A percentile compares a stretch with the other conserved stretches of the same genome.
Evolutionary conservation across 257 asterid species (phyloP).

Genomic region (Solanum medicagineum): DNA sequence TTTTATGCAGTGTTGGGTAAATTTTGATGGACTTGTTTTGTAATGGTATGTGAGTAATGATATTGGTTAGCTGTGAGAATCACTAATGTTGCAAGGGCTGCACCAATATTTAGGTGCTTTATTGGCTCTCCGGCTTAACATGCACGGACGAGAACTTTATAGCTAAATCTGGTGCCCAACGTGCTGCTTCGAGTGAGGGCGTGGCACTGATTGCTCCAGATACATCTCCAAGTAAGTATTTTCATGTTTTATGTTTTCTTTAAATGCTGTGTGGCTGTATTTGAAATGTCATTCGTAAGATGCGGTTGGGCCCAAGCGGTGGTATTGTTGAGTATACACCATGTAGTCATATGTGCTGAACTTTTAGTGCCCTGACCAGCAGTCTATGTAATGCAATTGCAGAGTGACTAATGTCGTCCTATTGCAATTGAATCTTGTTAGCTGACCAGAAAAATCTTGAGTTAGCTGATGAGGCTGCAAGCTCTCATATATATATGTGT

Average conservation of each 20-base stretch:
- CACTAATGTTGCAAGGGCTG: background rate
- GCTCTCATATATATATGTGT: background rate
- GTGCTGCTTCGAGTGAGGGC: conserved; percentile 75
- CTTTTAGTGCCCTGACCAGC: background rate
- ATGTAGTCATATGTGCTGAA: background rate
- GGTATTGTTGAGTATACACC: background rate
- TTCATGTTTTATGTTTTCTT: background rate
- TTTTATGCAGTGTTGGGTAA: background rate
- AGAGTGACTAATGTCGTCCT: background rate
- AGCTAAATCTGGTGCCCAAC: conserved; percentile 89
- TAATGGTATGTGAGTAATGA: background rate
- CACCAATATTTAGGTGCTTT: conserved; percentile 44
- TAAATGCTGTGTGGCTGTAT: background rate
- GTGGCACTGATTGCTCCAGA: conserved; percentile 67
- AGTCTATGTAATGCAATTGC: background rate
- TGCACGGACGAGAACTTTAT: conserved; percentile 95
- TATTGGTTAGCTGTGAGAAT: background rate
- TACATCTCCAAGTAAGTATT: conserved; percentile 81
- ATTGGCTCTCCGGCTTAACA: conserved; percentile 95
- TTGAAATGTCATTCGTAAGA: background rate
- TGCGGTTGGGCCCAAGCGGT: background rate
- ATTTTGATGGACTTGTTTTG: background rate
- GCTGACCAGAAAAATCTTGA: background rate
- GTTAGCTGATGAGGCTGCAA: background rate
- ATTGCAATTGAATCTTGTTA: background rate